Percentiles rank a stretch among this genome's conserved stretches.
Evolutionary conservation across 768 basidiomycete species (phyloP).

Genomic region (Russula emetica): DNA sequence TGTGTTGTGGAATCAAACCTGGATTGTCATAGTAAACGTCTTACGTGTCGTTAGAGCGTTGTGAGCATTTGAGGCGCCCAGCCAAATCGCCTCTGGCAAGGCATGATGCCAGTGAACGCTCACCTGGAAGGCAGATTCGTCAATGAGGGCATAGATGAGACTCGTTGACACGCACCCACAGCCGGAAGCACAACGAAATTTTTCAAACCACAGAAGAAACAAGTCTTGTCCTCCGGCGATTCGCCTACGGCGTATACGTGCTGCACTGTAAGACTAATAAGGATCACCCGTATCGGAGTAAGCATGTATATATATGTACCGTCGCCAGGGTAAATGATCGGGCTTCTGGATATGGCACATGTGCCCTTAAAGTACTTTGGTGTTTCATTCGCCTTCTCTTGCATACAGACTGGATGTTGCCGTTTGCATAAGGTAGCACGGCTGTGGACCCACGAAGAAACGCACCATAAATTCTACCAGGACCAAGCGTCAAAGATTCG

Average conservation of each 20-base stretch:
- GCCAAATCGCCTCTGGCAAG: constrained; percentile 69
- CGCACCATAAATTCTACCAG: constrained; percentile 20
- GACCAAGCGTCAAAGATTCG: constrained; percentile 56
- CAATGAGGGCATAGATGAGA: background rate
- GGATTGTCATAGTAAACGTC: constrained; percentile 51
- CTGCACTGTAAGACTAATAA: constrained; percentile 22
- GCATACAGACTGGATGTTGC: constrained; percentile 19
- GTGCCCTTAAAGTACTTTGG: constrained; percentile 9
- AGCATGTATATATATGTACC: constrained; percentile 17
- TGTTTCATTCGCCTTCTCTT: constrained; percentile 1
- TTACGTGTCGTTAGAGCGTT: constrained; percentile 52
- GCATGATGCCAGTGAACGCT: constrained; percentile 60
- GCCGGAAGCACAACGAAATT: constrained; percentile 33
- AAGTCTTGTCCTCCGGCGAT: constrained; percentile 29
- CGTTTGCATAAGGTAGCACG: background rate
- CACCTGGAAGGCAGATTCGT: constrained; percentile 37
- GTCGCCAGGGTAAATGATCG: constrained; percentile 37
- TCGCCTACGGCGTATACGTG: constrained; percentile 33
- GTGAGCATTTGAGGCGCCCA: background rate
- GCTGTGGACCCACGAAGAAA: background rate
- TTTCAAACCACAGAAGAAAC: constrained; percentile 28
- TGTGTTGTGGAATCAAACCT: constrained; percentile 52
- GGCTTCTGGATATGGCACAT: constrained; percentile 33
- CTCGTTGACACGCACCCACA: background rate
- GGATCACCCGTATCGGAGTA: background rate